Percentiles rank a stretch among this genome's conserved stretches.
Conservation (phyloP, 208 protist genomes). For the Borovskyia barvae region DNA sequence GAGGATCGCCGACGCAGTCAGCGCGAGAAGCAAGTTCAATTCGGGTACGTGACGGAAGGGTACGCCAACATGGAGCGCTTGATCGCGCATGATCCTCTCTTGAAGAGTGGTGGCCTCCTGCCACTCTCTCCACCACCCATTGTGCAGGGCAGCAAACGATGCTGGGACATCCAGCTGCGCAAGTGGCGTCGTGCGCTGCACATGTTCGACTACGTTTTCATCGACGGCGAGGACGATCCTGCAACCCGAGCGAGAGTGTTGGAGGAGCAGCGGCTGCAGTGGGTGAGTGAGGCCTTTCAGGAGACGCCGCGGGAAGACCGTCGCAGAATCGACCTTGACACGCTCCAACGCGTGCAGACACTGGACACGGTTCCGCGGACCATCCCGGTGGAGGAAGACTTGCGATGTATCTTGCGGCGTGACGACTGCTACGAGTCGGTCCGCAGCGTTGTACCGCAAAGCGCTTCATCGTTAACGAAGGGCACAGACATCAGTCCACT, state of each 20-base stretch:
- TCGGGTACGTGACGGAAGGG: slow-evolving; percentile 72
- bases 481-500: slow-evolving; percentile 75
- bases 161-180: slow-evolving; percentile 80
- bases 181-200: slow-evolving; percentile 87
- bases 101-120: slow-evolving; percentile 68
- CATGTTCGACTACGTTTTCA: slow-evolving; percentile 90
- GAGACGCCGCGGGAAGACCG: slow-evolving; percentile 34
- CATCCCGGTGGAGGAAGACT: slow-evolving; percentile 69
- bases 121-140: slow-evolving; percentile 65
- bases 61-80: slow-evolving; percentile 84
- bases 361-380: slow-evolving; percentile 45
- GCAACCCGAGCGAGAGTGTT: slow-evolving; percentile 26
- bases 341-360: slow-evolving; percentile 35
- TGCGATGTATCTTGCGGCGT: slow-evolving; percentile 61
- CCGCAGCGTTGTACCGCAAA: slow-evolving; percentile 67
- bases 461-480: slow-evolving; percentile 78
- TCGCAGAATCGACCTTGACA: slow-evolving; percentile 34
- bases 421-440: slow-evolving; percentile 71
- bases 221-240: slow-evolving; percentile 70
- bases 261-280: slow-evolving; percentile 75
- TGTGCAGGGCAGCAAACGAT: slow-evolving; percentile 62
- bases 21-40: slow-evolving; percentile 80
- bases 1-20: slow-evolving; percentile 62
- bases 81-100: slow-evolving; percentile 69
- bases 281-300: slow-evolving; percentile 59